These are phyloP conservation scores for Hansfordia pulvinata DNA, from an alignment of 2,329 filamentous ascomycete species.

Conservation along the genomic window DNA sequence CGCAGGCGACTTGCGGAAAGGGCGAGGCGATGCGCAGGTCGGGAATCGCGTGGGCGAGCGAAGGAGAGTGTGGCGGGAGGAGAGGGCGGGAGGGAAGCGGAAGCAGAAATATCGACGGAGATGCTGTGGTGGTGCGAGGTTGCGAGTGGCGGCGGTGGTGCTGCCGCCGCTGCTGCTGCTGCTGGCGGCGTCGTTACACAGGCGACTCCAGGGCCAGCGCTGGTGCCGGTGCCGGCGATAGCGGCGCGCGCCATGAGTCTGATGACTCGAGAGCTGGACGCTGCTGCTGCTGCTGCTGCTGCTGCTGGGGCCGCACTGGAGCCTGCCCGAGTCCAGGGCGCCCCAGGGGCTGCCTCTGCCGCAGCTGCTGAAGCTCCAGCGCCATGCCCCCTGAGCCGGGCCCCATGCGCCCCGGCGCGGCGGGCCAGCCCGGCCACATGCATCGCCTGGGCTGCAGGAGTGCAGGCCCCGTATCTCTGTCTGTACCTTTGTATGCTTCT, in stretches of 20 bases:
- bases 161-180: not conserved
- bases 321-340: not conserved
- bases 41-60: conserved; percentile 6
- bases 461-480: too few relatives aligned
- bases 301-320: conserved; percentile 1
- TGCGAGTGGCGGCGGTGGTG: conserved; percentile 1
- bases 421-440: too few relatives aligned
- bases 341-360: conserved; percentile 3
- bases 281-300: conserved; percentile 3
- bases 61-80: conserved; percentile 4
- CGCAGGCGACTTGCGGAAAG: conserved; percentile 3
- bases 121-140: conserved; percentile 2
- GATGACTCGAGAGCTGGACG: too few relatives aligned
- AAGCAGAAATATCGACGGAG: conserved; percentile 4
- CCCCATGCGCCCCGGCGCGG: too few relatives aligned
- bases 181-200: not conserved
- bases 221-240: too few relatives aligned
- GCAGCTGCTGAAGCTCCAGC: conserved; percentile 1
- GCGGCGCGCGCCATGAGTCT: too few relatives aligned
- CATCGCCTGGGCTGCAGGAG: too few relatives aligned
- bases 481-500: too few relatives aligned
- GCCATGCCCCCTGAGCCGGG: too few relatives aligned
- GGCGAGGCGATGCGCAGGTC: conserved; percentile 4
- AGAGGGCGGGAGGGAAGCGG: conserved; percentile 4
- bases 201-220: too few relatives aligned